Base-by-base conservation (phyloP, 768 basidiomycete genomes). In the Mycena floridula region DNA sequence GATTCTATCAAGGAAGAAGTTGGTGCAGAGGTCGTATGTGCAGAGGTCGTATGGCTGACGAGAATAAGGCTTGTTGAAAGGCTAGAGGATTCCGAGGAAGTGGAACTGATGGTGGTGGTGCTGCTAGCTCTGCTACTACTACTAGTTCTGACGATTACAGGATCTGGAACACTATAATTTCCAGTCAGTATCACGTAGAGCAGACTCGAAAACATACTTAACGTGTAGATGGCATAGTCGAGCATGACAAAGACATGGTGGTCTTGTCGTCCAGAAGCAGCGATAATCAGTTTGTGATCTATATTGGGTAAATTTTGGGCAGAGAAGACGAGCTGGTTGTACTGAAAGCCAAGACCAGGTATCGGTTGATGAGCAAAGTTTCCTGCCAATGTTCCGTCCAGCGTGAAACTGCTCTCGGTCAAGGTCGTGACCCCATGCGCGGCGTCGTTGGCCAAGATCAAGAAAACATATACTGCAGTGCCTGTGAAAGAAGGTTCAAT, bases 401-500 rank as follows among this genome's bases (percentile, higher is more conserved):
- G 50, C 20, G 59, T 64, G 43, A 69, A 67, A 42, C 65, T 63
- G 44, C 49, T 49, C 6, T 54, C 49, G 13, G 59, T 61, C 13
- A 46, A 39, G 11, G 54, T 51, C 3, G 54, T 49, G 9, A 48
- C 43, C 1, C 55, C 58, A 39, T 51, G 38, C 16, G 57, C 63
- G n/a, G 46, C 48, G 37, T 53, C 50, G 46, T 69, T 66, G n/a
- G 63, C 60, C 7, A 67, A 63, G 22, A 68, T 62, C 30, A 69
- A 67, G 42, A 57, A 69, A n/a, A 68, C 59, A 43, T 67, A 66
- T 8, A 69, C 57, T 2, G 65, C 66, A 18, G 60, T 63, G 12
- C 68, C 68, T 70, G 27, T 5, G 9, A 9, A 32, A 32, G 28
- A 32, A n/a, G n/a, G n/a, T n/a, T n/a, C n/a, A n/a, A n/a, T n/a